Conservation (phyloP, 108 stramenopile species). For the Nannochloropsis salina region DNA sequence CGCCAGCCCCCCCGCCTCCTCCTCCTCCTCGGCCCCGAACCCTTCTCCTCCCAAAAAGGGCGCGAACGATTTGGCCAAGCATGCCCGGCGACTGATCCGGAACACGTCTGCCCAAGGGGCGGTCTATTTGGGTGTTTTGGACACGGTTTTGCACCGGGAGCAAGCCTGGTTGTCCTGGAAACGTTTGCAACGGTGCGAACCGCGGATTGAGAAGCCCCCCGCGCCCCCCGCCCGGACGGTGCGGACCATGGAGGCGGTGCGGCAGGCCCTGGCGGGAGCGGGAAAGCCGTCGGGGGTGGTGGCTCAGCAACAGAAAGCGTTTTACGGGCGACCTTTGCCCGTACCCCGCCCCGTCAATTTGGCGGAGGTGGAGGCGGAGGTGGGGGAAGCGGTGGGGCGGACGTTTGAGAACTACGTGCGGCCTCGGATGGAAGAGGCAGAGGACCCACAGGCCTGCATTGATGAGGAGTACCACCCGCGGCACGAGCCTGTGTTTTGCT, state of each 20-base stretch:
- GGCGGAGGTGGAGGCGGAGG: background rate
- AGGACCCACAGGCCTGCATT: slow-evolving; percentile 31
- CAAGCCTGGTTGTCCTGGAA: slow-evolving; percentile 51
- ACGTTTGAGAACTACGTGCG: slow-evolving; percentile 19
- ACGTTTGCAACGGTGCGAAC: slow-evolving; percentile 27
- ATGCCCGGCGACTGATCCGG: slow-evolving; percentile 35
- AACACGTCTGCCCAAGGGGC: slow-evolving; percentile 48
- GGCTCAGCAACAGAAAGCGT: slow-evolving; percentile 12
- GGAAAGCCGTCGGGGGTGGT: background rate
- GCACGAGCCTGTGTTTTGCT: slow-evolving; percentile 33
- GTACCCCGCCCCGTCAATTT: background rate
- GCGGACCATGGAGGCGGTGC: slow-evolving; percentile 16
- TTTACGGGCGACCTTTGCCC: background rate
- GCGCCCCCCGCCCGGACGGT: background rate
- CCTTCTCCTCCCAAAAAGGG: slow-evolving; percentile 27
- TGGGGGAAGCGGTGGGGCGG: background rate
- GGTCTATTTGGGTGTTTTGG: slow-evolving; percentile 44
- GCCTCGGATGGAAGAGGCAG: slow-evolving; percentile 27
- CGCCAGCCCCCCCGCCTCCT: background rate
- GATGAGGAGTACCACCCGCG: slow-evolving; percentile 35
- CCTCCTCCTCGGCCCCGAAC: background rate
- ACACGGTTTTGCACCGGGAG: slow-evolving; percentile 41
- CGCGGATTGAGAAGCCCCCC: background rate
- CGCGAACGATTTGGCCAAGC: slow-evolving; percentile 28
- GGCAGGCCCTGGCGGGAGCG: background rate